Conservation (phyloP, 345 rosid species). For the Corchorus olitorius region DNA sequence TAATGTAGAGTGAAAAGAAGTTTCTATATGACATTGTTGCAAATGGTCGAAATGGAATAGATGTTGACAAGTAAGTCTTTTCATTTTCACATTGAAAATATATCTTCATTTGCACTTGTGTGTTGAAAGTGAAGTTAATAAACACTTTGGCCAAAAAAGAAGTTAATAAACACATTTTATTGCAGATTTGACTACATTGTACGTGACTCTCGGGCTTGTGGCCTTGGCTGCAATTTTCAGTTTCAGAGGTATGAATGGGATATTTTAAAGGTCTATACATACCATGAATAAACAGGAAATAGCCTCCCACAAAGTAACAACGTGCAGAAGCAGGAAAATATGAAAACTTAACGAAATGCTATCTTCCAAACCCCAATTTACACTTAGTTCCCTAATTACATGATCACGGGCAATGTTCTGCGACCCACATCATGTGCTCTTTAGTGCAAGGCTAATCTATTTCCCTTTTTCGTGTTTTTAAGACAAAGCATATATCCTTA, state of each 20-base stretch:
- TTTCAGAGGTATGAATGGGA: constrained; percentile 48
- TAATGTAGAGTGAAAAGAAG: constrained; percentile 51
- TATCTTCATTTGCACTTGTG: background rate
- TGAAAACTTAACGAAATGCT: background rate
- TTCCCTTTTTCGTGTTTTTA: no score
- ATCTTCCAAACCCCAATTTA: background rate
- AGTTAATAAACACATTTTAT: background rate
- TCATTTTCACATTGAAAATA: background rate
- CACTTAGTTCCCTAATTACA: background rate
- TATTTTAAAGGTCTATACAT: no score
- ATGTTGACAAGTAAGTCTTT: constrained; percentile 64
- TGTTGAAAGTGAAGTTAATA: background rate
- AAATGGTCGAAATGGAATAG: constrained; percentile 74
- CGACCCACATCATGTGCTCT: no score
- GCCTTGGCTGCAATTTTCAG: constrained; percentile 62
- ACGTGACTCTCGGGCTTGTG: constrained; percentile 71
- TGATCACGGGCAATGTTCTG: background rate
- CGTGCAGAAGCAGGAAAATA: background rate
- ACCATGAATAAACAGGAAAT: background rate
- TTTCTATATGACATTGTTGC: constrained; percentile 81
- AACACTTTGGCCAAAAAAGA: no score
- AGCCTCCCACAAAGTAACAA: background rate
- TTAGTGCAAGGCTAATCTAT: no score
- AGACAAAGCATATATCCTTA: no score
- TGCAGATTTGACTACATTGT: constrained; percentile 73